Evolutionary conservation across 2,329 filamentous ascomycete genomes (phyloP).

Genomic region (Penicillium sp.): DNA sequence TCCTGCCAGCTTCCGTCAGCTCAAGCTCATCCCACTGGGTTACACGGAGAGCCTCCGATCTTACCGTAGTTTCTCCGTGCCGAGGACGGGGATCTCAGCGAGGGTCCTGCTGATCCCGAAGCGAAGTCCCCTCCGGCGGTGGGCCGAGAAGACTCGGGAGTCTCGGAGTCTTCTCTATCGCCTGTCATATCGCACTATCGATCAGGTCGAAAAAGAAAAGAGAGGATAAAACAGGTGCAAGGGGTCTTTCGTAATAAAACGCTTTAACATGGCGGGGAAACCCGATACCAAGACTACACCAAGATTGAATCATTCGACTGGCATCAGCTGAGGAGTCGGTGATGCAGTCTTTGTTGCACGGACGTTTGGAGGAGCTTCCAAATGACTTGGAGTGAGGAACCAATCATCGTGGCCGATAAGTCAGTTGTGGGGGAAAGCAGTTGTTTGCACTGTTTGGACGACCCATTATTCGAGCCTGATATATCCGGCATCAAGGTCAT

Average conservation of each 20-base stretch:
- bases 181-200: conserved; percentile 11
- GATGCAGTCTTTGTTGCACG: conserved; percentile 11
- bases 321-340: conserved; percentile 16
- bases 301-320: conserved; percentile 6
- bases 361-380: conserved; percentile 16
- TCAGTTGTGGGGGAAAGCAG: conserved; percentile 16
- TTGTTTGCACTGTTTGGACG: conserved; percentile 11
- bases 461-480: conserved; percentile 1
- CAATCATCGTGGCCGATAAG: conserved; percentile 16
- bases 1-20: conserved; percentile 19
- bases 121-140: conserved; percentile 7
- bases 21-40: conserved; percentile 5
- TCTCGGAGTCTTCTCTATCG: conserved; percentile 13
- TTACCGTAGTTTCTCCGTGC: conserved; percentile 30
- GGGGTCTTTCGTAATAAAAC: not conserved
- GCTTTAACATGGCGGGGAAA: conserved; percentile 14
- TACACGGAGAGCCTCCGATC: conserved; percentile 15
- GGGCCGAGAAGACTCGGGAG: conserved; percentile 9
- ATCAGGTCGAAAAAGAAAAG: not conserved
- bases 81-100: conserved; percentile 12
- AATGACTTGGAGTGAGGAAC: conserved; percentile 16
- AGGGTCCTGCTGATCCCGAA: conserved; percentile 7
- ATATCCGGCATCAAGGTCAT: conserved; percentile 7
- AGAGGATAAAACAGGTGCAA: conserved; percentile 4
- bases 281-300: conserved; percentile 4